Evolutionary conservation across 345 rosid species (phyloP).

Genomic region (Hirschfeldia incana): DNA sequence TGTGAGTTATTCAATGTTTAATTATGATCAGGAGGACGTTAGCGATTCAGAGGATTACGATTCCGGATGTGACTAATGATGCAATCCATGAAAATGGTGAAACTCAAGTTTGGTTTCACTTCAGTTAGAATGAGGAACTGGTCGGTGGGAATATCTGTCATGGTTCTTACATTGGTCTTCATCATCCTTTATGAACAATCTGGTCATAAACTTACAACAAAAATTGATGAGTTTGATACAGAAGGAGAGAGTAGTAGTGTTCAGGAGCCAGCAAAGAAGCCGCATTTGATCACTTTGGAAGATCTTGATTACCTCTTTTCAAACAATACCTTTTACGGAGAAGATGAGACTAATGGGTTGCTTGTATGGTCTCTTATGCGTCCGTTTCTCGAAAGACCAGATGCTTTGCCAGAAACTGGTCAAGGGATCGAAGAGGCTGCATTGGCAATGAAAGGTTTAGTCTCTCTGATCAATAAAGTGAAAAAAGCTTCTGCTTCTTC

Average conservation of each 20-base stretch:
- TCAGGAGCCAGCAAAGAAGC: constrained; percentile 40
- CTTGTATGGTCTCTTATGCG: constrained; percentile 74
- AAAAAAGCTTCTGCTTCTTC: constrained; percentile 35
- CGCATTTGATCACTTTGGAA: constrained; percentile 44
- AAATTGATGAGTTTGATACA: constrained; percentile 30
- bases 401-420: constrained; percentile 72
- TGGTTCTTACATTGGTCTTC: constrained; percentile 58
- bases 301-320: constrained; percentile 64
- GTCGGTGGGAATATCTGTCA: constrained; percentile 69
- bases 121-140: constrained; percentile 62
- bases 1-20: not conserved
- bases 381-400: constrained; percentile 60
- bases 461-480: constrained; percentile 40
- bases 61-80: not conserved
- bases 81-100: constrained; percentile 26
- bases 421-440: constrained; percentile 85
- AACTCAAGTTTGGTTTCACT: constrained; percentile 38
- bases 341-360: constrained; percentile 41
- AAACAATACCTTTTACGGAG: constrained; percentile 43
- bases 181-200: constrained; percentile 55
- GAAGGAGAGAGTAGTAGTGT: constrained; percentile 29
- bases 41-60: not conserved
- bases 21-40: not conserved
- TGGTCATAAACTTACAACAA: constrained; percentile 49
- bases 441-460: constrained; percentile 57